Percentiles rank a stretch among this genome's conserved stretches.
These are phyloP conservation scores for Amaranthus tricolor DNA, from an alignment of 179 eudicot species.

Conservation along the genomic window DNA sequence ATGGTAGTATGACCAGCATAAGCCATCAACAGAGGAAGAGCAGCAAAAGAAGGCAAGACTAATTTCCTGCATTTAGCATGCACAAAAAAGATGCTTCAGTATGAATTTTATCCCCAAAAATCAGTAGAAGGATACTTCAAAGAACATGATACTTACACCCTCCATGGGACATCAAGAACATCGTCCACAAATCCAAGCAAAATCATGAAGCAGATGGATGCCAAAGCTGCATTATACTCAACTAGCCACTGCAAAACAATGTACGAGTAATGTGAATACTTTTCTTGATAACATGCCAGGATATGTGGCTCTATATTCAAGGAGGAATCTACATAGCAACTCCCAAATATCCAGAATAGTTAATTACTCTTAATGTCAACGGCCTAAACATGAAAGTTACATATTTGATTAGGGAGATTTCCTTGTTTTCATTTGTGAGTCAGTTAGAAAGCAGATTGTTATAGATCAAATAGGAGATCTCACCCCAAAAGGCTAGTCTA, in stretches of 20 bases:
- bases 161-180: constrained; percentile 96
- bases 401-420: not conserved
- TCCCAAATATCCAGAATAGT: not conserved
- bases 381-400: constrained; percentile 2
- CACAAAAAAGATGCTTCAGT: not conserved
- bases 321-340: constrained; percentile 5
- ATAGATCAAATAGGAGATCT: too few relatives aligned
- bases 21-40: constrained; percentile 97
- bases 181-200: constrained; percentile 94
- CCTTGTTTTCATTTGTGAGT: not conserved
- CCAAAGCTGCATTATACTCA: constrained; percentile 94
- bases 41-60: constrained; percentile 76
- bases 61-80: constrained; percentile 67
- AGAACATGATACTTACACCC: constrained; percentile 70
- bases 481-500: too few relatives aligned
- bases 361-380: not conserved
- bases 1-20: constrained; percentile 98
- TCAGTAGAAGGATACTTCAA: not conserved
- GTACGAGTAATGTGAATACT: constrained; percentile 5
- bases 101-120: not conserved
- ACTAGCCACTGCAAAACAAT: constrained; percentile 76
- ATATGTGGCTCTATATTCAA: not conserved
- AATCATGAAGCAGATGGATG: constrained; percentile 93
- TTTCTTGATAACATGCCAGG: not conserved
- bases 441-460: not conserved